Conservation (phyloP, 192 early-diverging fungal genomes). For the Backusella sp. region DNA sequence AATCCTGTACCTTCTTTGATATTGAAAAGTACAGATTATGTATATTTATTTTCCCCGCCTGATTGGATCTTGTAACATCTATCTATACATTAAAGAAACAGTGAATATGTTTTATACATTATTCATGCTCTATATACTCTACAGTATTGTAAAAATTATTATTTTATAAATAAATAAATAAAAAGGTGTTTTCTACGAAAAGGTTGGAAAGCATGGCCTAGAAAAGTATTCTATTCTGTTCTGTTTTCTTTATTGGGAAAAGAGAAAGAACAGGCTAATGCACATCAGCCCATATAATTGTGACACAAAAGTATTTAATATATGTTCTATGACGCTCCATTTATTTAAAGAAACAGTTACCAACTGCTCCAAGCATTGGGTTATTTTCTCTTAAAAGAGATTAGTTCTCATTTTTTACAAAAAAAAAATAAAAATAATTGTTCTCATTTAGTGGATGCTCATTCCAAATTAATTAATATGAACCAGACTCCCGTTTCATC, state of each 20-base stretch:
- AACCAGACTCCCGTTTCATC: background rate
- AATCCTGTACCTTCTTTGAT: conserved; percentile 60
- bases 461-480: background rate
- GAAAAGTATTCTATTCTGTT: background rate
- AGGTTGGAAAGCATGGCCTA: background rate
- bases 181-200: too few species aligned
- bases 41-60: conserved; percentile 45
- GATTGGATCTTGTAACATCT: background rate
- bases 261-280: background rate
- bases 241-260: background rate
- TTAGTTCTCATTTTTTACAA: too few species aligned
- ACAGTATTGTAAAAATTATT: background rate
- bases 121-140: background rate
- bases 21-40: conserved; percentile 48
- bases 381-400: background rate
- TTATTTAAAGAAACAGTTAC: too few species aligned
- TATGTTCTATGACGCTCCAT: too few species aligned
- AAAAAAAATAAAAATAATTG: too few species aligned
- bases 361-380: background rate
- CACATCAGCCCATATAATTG: too few species aligned
- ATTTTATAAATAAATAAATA: too few species aligned
- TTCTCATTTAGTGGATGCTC: background rate
- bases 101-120: background rate
- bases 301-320: too few species aligned
- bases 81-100: too few species aligned